Conservation (phyloP, 1,284 basidiomycete species). For the Cutaneotrichosporon dermatis region DNA sequence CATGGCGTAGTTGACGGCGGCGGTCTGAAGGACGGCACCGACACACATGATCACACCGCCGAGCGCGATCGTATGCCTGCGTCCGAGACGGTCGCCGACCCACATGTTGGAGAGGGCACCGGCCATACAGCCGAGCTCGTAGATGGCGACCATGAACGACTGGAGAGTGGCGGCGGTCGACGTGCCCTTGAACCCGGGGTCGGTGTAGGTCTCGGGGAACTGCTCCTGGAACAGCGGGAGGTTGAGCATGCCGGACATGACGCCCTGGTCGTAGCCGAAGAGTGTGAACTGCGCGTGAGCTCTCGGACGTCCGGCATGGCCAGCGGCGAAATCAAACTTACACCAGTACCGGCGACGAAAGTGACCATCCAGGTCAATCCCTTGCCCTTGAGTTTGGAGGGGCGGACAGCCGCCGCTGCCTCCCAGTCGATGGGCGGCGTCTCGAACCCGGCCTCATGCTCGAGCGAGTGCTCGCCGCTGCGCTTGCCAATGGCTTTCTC, state of each 20-base stretch:
- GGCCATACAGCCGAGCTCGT: slow-evolving; percentile 47
- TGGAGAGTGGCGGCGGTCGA: slow-evolving; percentile 32
- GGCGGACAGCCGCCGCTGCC: slow-evolving; percentile 6
- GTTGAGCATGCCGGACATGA: slow-evolving; percentile 46
- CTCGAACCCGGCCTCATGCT: slow-evolving; percentile 7
- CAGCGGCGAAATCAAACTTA: no score
- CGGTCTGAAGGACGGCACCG: slow-evolving; percentile 53
- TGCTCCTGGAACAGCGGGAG: slow-evolving; percentile 25
- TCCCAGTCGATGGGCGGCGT: slow-evolving; percentile 9
- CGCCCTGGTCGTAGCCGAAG: slow-evolving; percentile 33
- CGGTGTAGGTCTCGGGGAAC: slow-evolving; percentile 25
- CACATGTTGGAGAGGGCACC: slow-evolving; percentile 48
- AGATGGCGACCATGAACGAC: slow-evolving; percentile 45
- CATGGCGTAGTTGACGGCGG: slow-evolving; percentile 55
- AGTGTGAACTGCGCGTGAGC: neutral
- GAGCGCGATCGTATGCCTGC: slow-evolving; percentile 37
- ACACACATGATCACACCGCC: slow-evolving; percentile 52
- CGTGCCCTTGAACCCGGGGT: slow-evolving; percentile 1
- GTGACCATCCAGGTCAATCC: slow-evolving; percentile 13
- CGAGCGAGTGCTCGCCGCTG: neutral
- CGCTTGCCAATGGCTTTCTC: neutral
- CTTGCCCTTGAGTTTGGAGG: slow-evolving; percentile 10
- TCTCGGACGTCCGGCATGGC: no score
- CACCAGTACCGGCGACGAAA: slow-evolving; percentile 18
- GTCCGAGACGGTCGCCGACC: slow-evolving; percentile 45